Evolutionary conservation across 139 green algal genomes (phyloP), one percentile per base, ranked within the genome.

Genomic region (Edaphochlamys debaryana): DNA sequence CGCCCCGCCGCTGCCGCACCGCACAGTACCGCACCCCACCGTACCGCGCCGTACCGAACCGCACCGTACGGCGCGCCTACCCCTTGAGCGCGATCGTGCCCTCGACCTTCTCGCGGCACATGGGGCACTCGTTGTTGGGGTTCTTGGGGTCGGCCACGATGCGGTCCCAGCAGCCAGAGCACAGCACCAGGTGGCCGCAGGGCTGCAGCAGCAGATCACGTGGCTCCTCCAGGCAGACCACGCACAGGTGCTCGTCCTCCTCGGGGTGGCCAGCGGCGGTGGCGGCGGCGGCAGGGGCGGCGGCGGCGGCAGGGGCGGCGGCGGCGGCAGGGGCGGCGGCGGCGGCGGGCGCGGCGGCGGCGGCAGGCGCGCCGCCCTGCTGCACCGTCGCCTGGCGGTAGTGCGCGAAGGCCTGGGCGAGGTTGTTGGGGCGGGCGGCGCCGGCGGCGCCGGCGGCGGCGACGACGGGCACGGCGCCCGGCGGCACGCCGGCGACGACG

Each of bases 151-250:
- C 58, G 22, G 7, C 58, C 23, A 42, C 27, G 27, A 80, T 60
- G 1, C 9, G 0, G 4, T 38, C 38, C 58, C 70, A 30, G 73
- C 82, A 87, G 1, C 32, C 67, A 32, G 79, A 73, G 37, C 83
- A 87, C 32, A 87, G 67, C 41, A 82, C 83, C 34, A 87, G 42
- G 77, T 87, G 83, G 45, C 74, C 74, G 75, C 83, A 87, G 17
- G 83, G 83, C 42, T 75, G 30, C 83, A 87, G 75, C 67, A 87
- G 41, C 38, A 87, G 72, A 22, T 42, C 74, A 1, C 75, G 67
- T 2, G 56, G 48, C 4, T 42, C 50, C 1, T 87, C 82, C 66
- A 83, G 52, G 74, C 82, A 87, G 34, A 87, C 74, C 32, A 83
- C 40, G n/a, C 82, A 87, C 52, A 83, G 45, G 34, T 64, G 70